phyloP scores from a whole-genome alignment of 495 filamentous ascomycete species.

The Penicillium egyptiacum region DNA sequence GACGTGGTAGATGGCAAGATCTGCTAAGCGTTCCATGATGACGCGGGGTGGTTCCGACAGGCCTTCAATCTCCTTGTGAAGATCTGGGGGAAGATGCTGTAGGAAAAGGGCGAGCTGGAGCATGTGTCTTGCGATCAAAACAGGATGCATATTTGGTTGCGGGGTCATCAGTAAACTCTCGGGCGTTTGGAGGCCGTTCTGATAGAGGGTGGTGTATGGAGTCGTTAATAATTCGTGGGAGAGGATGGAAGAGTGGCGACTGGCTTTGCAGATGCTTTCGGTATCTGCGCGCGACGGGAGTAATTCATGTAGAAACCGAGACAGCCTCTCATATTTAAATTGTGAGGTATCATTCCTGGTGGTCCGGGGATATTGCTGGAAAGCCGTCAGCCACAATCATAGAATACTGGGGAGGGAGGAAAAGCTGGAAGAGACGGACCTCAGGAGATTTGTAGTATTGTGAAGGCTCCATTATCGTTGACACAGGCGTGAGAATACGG shows the following conservation, averaged over 20 bases:
- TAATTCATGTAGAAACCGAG: conserved; percentile 10
- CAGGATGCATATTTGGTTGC: conserved; percentile 12
- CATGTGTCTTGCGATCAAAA: conserved; percentile 19
- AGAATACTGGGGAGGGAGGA: background rate
- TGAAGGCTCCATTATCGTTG: conserved; percentile 7
- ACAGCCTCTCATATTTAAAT: conserved; percentile 6
- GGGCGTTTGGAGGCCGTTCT: conserved; percentile 8
- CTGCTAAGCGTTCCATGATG: conserved; percentile 10
- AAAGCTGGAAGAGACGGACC: background rate
- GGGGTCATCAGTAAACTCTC: no score
- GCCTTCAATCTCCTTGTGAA: background rate
- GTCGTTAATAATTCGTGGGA: conserved; percentile 8
- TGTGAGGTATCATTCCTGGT: background rate
- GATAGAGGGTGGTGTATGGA: conserved; percentile 16
- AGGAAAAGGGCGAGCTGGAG: conserved; percentile 11
- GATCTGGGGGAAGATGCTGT: conserved; percentile 11
- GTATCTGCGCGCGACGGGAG: conserved; percentile 18
- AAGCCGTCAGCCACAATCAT: background rate
- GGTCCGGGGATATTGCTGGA: background rate
- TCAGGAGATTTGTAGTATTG: conserved; percentile 4
- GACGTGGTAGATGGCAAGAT: conserved; percentile 8
- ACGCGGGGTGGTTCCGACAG: conserved; percentile 12
- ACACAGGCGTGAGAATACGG: conserved; percentile 2
- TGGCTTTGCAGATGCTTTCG: conserved; percentile 16
- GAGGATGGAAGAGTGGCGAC: conserved; percentile 1